Base-by-base conservation (phyloP, 495 filamentous ascomycete species). In the Trichoderma asperelloides region DNA sequence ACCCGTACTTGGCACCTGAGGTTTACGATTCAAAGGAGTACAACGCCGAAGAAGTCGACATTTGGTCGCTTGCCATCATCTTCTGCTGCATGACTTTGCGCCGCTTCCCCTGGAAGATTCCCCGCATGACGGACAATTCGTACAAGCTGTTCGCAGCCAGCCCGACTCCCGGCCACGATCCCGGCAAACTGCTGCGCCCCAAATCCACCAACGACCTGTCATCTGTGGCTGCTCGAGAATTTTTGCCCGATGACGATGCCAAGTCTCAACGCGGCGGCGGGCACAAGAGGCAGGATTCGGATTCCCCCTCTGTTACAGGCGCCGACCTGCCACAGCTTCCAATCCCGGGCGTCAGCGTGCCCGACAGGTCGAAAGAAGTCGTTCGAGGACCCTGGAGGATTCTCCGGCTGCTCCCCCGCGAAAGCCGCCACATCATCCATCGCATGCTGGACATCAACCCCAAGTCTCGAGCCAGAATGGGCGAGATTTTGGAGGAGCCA, bases 71-170 rank as follows among this genome's bases (percentile, higher is more conserved):
- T 49, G 95, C 95, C 28, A 98, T 98, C 73, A 97, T 98, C 67
- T 98, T 95, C 79, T 97, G 95, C 75, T 99, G 95, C 81, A 99
- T 99, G 95, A 93, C 92, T 27, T 84, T 99, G 40, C 84, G 95
- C 43, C 84, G 96, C 18, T 99, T 98, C 74, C 95, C 96, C 0
- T 99, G 95, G 95, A 99, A 99, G 79, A 87, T 92, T 41, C 95
- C 95, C 23, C 87, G 94, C 40, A 79, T 93, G 71, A 90, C 88
- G 13, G 95, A 99, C 78, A 97, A 93, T 74, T 97, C 94, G 0
- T 99, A 91, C 78, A 91, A 91, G 69, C 86, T 98, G 9, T 99
- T 99, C 71, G 87, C 93, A 25, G 84, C 94, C 11, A 81, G 88
- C 16, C 91, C 95, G 12, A 77, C 82, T 12, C 81, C 83, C 0